phyloP scores from a whole-genome alignment of 495 filamentous ascomycete species.

The Achaetomiella virescens region DNA sequence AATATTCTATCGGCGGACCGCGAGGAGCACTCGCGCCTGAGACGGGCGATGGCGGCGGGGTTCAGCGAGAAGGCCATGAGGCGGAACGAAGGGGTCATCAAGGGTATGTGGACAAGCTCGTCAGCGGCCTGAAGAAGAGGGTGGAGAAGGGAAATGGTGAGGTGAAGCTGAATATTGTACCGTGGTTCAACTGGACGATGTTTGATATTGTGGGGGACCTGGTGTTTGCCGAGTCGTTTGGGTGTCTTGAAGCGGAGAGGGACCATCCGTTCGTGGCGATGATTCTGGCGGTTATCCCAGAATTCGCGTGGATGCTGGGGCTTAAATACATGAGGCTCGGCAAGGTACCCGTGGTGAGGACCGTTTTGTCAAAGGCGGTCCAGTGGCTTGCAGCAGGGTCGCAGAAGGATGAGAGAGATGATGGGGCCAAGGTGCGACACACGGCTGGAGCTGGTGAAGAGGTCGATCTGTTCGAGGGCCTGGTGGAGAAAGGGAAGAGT shows the following conservation, averaged over 20 bases:
- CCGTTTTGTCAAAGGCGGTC: not conserved
- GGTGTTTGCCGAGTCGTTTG: conserved; percentile 47
- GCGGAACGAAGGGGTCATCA: conserved; percentile 42
- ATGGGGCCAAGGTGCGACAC: conserved; percentile 35
- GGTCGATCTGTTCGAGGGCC: conserved; percentile 45
- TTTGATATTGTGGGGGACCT: conserved; percentile 60
- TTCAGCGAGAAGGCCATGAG: conserved; percentile 47
- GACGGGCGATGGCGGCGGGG: conserved; percentile 46
- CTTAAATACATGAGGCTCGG: conserved; percentile 14
- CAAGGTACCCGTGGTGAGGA: not conserved
- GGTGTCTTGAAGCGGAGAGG: not conserved
- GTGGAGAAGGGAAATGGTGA: conserved; percentile 26
- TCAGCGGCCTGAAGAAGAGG: conserved; percentile 37
- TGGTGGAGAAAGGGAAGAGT: conserved; percentile 41
- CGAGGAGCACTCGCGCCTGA: conserved; percentile 36
- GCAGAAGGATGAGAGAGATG: conserved; percentile 24
- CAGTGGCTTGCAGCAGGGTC: not conserved
- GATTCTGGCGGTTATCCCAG: conserved; percentile 43
- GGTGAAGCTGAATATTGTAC: too few relatives aligned
- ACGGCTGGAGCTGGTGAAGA: conserved; percentile 34
- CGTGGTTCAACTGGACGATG: conserved; percentile 57
- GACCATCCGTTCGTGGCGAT: conserved; percentile 14
- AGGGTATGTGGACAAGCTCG: conserved; percentile 42
- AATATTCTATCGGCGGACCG: conserved; percentile 29
- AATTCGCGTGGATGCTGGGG: conserved; percentile 46